Base-by-base conservation (phyloP, 495 filamentous ascomycete species). In the Cudoniella acicularis region DNA sequence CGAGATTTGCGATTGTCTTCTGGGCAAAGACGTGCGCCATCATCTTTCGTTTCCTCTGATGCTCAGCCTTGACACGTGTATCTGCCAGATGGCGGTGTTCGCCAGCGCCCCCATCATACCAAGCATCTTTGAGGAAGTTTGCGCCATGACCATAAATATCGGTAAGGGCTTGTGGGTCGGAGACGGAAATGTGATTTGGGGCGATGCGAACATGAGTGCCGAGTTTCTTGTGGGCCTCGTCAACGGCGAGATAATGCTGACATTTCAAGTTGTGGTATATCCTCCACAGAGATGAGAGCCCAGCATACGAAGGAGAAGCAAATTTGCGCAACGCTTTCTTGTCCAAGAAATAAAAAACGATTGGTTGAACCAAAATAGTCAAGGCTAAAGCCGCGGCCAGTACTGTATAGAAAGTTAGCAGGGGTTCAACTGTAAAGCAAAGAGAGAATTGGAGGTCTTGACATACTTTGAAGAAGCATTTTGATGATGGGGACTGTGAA, bases 201-300 rank as follows among this genome's bases (percentile, higher is more conserved):
- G 65, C 70, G 18, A 74, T 71, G 2, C 72, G 70, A 27, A 73
- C 64, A 41, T 59, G 53, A 11, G 52, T 57, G 62, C 52, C 52
- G 3, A 41, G 20, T 42, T 48, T 36, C 16, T 52, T 10, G 40
- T 59, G 59, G 13, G 52, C 53, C 41, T 62, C 18, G 18, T 57
- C 42, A 16, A 62, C 30, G 11, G 59, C 59, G 10, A 50, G n/a
- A 24, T 36, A 62, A 25, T 57, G 59, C 48, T 36, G 52, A 30
- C 10, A 36, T 23, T 42, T 22, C 4, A 56, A 24, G 36, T 57
- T 57, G 18, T 62, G 52, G 22, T n/a, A 50, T 4, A 62, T 52
- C 1, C 52, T 13, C 59, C 59, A 62, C 1, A 59, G 27, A 10
- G 59, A 62, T 23, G 59, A 51, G 30, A 62, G 23, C 3, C 54